Percentiles rank a stretch among this genome's conserved stretches.
Evolutionary conservation across 441 rosid genomes (phyloP).

Genomic region (Rhodomyrtus psidioides): DNA sequence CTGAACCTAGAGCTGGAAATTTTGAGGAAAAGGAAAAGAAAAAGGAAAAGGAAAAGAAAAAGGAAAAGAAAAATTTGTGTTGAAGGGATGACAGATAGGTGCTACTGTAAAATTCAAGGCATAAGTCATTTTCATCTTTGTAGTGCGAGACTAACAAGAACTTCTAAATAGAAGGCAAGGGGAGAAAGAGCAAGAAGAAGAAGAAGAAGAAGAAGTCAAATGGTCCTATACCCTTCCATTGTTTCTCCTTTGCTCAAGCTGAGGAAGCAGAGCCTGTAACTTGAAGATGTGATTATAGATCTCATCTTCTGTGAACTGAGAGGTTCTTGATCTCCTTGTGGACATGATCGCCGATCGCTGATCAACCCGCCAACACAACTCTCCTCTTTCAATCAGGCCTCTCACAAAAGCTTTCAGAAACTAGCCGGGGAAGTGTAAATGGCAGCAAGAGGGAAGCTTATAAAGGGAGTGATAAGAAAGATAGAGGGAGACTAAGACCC

Average conservation of each 20-base stretch:
- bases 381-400: background rate
- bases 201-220: background rate
- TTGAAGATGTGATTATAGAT: constrained; percentile 30
- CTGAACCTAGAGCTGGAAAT: background rate
- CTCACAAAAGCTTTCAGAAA: background rate
- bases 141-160: background rate
- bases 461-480: constrained; percentile 5
- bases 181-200: background rate
- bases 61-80: background rate
- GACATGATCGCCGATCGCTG: constrained; percentile 16
- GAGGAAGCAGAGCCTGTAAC: constrained; percentile 42
- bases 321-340: constrained; percentile 15
- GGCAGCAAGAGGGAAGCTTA: constrained; percentile 11
- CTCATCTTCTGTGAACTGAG: constrained; percentile 26
- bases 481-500: background rate
- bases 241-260: constrained; percentile 22
- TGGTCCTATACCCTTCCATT: constrained; percentile 21
- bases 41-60: background rate
- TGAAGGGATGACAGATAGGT: background rate
- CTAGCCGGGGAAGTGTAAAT: constrained; percentile 5
- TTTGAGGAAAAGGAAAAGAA: background rate
- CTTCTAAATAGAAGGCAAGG: background rate
- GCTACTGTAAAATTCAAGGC: background rate
- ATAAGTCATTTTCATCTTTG: background rate
- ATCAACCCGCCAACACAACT: background rate